Evolutionary conservation across 1,284 basidiomycete species (phyloP).

Genomic region (Rhodofomes roseus): DNA sequence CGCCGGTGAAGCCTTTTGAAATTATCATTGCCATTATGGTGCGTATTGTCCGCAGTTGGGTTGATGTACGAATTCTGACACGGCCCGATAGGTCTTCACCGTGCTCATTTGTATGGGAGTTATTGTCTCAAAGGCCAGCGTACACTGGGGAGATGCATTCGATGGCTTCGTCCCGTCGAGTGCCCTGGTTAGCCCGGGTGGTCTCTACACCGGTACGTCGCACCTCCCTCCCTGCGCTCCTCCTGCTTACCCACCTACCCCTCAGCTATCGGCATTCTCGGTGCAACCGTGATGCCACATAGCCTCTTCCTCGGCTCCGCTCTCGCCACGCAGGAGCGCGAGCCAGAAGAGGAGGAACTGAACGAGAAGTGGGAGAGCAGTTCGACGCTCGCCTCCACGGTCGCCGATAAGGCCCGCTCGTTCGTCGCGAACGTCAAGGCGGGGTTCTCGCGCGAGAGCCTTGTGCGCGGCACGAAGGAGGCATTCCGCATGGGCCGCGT

Average conservation of each 20-base stretch:
- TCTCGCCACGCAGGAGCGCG: conserved; percentile 79
- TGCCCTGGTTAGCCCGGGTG: conserved; percentile 53
- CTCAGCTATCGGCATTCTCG: conserved; percentile 79
- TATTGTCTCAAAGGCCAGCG: conserved; percentile 71
- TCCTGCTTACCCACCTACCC: conserved; percentile 8
- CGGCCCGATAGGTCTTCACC: conserved; percentile 56
- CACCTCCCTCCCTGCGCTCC: neutral
- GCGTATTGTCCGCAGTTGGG: conserved; percentile 13
- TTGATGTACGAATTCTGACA: neutral
- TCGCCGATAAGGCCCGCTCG: neutral
- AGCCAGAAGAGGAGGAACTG: conserved; percentile 23
- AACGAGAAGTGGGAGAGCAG: neutral
- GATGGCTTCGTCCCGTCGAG: conserved; percentile 83
- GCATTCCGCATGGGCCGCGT: neutral
- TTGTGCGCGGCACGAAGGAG: neutral
- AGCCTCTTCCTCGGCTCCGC: conserved; percentile 87
- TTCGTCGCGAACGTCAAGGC: neutral
- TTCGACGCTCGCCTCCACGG: neutral
- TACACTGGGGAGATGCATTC: conserved; percentile 80
- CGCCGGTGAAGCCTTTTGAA: conserved; percentile 73
- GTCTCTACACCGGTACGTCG: conserved; percentile 74
- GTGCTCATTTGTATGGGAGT: conserved; percentile 85
- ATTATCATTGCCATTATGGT: conserved; percentile 58
- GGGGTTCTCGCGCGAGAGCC: neutral
- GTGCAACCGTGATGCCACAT: conserved; percentile 90